Evolutionary conservation across 2,329 filamentous ascomycete genomes (phyloP), one percentile per base, ranked within the genome.

Genomic region (Blumeria hordei): DNA sequence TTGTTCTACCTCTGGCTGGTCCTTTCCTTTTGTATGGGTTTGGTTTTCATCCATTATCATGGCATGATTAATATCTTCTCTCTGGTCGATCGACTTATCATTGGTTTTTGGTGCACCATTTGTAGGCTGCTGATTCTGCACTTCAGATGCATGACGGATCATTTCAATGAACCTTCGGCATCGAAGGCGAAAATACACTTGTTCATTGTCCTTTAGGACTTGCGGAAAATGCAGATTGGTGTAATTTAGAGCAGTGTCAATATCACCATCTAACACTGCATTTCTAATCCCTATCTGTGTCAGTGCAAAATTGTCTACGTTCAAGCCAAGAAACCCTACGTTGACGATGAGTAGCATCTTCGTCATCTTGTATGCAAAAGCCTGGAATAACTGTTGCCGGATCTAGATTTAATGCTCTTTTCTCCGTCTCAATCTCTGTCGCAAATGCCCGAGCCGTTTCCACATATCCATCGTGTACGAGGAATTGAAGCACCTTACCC

Each of bases 81-180:
- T 66, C 60, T 67, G 63, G 62, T 67, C 58, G 59, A 63, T 60
- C 54, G 60, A 57, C 57, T 70, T 64, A 54, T 68, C 67, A 60
- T 71, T 68, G 55, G 61, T 67, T 56, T 65, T 67, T 51, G 68
- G 65, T 6, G 58, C 59, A 51, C 62, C 59, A 53, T 66, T 64
- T 2, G 54, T 57, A 12, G 54, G 47, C 47, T 21, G 60, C 3
- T 58, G 57, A 16, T 61, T 60, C n/a, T 73, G 74, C 16, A 83
- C 67, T 60, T 88, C 83, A 2, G 81, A 80, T 37, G 80, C 81
- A 56, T 75, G 77, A 43, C 84, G 77, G 62, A 94, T 87, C 82
- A 98, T 90, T 67, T 98, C 92, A 58, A 96, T 82, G 66, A 96
- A 95, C 65, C 92, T 93, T 57, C 88, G 80, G 65, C 88, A 95